Percentiles rank a stretch among this genome's conserved stretches.
phyloP scores from a whole-genome alignment of 2,329 filamentous ascomycete genomes.

The Aspergillus cejpii region DNA sequence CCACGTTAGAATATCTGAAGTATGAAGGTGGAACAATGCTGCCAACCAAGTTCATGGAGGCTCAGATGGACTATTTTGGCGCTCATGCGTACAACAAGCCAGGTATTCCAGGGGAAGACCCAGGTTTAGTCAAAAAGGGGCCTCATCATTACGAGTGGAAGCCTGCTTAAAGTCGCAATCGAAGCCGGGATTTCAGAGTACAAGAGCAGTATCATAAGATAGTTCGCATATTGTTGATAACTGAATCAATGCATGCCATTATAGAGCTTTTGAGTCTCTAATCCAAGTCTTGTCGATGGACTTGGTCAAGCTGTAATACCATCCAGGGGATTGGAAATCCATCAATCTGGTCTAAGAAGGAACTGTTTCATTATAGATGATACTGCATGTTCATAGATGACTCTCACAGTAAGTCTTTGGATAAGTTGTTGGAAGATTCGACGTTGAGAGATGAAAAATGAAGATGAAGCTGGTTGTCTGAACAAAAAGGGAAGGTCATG shows the following conservation, averaged over 20 bases:
- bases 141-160: slow-evolving; percentile 60
- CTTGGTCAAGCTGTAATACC: background rate
- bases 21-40: slow-evolving; percentile 54
- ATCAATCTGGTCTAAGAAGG: background rate
- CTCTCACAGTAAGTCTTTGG: too few species aligned
- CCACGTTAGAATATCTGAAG: slow-evolving; percentile 62
- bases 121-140: slow-evolving; percentile 49
- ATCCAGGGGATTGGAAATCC: background rate
- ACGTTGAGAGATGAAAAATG: too few species aligned
- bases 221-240: background rate
- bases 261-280: too few species aligned
- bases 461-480: too few species aligned
- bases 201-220: background rate
- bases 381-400: too few species aligned
- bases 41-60: slow-evolving; percentile 64
- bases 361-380: too few species aligned
- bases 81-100: slow-evolving; percentile 56
- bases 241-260: too few species aligned
- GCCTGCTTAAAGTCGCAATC: slow-evolving; percentile 27
- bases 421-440: too few species aligned
- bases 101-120: slow-evolving; percentile 46
- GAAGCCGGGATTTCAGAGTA: background rate
- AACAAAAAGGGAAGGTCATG: too few species aligned
- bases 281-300: too few species aligned
- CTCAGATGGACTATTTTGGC: slow-evolving; percentile 65